phyloP scores from a whole-genome alignment of 352 stramenopile species.

The Phytopythium kandeliae region DNA sequence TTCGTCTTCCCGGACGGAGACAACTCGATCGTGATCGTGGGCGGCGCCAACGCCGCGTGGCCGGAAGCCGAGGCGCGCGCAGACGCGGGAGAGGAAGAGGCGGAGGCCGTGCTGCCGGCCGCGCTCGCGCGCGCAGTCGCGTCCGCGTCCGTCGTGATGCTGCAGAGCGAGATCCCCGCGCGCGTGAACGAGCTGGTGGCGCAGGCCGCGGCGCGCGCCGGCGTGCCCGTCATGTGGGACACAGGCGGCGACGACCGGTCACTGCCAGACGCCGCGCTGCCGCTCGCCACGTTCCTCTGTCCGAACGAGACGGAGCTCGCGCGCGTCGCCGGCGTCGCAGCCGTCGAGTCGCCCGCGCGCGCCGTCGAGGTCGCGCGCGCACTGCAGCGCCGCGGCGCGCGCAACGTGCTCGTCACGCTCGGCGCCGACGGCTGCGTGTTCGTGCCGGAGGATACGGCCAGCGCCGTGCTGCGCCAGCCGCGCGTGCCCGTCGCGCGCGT shows the following conservation, averaged over 20 bases:
- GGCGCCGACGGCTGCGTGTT: conserved; percentile 66
- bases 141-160: conserved; percentile 47
- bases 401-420: conserved; percentile 63
- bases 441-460: conserved; percentile 25
- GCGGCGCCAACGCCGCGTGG: conserved; percentile 69
- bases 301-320: conserved; percentile 80
- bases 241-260: conserved; percentile 61
- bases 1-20: conserved; percentile 78
- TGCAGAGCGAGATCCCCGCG: conserved; percentile 70
- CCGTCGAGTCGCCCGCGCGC: conserved; percentile 34
- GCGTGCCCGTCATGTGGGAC: conserved; percentile 74
- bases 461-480: conserved; percentile 32
- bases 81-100: too few species aligned
- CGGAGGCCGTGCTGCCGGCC: conserved; percentile 28
- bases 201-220: conserved; percentile 31
- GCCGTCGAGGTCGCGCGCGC: conserved; percentile 42
- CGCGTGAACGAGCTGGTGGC: conserved; percentile 50
- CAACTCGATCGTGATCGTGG: conserved; percentile 84
- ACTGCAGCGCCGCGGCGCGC: conserved; percentile 43
- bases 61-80: conserved; percentile 11
- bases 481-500: conserved; percentile 54
- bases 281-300: conserved; percentile 54
- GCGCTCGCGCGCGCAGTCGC: conserved; percentile 38
- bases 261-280: conserved; percentile 49
- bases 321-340: conserved; percentile 22